A percentile compares a stretch with the other conserved stretches of the same genome.
These are phyloP conservation scores for Cucumis hystrix DNA, from an alignment of 306 rosid genomes.

Conservation along the genomic window DNA sequence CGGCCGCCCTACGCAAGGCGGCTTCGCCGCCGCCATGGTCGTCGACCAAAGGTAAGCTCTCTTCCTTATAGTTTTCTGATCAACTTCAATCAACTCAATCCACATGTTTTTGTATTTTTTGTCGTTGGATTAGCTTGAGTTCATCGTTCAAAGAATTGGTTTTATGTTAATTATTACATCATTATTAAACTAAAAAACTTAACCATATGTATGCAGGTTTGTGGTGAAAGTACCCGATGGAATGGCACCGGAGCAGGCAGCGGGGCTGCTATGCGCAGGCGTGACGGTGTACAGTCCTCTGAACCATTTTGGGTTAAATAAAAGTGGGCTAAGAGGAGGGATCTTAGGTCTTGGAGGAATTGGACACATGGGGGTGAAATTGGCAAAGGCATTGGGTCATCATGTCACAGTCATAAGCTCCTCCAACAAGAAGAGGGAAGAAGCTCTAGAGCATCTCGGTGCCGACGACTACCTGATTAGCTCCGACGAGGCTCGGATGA, in stretches of 20 bases:
- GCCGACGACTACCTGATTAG: constrained; percentile 29
- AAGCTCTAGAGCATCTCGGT: constrained; percentile 23
- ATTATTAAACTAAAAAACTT: too few species aligned
- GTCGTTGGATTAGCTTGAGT: too few species aligned
- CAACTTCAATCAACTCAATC: too few species aligned
- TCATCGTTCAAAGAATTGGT: too few species aligned
- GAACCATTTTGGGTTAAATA: constrained; percentile 16
- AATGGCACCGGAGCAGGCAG: constrained; percentile 32
- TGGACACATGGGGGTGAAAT: constrained; percentile 28
- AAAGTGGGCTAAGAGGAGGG: constrained; percentile 23
- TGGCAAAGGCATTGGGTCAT: constrained; percentile 42
- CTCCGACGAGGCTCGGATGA: constrained; percentile 20
- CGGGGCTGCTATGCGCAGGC: constrained; percentile 34
- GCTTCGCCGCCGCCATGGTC: constrained; percentile 58
- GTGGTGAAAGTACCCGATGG: constrained; percentile 27
- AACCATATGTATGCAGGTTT: not conserved
- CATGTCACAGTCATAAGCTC: constrained; percentile 46
- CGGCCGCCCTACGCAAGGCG: constrained; percentile 78
- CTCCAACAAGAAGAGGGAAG: constrained; percentile 30
- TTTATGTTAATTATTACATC: too few species aligned
- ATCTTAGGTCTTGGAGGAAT: constrained; percentile 36
- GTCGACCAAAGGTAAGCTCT: constrained; percentile 59
- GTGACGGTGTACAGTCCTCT: constrained; percentile 43
- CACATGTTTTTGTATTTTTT: too few species aligned
- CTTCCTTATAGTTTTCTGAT: too few species aligned